phyloP scores from a whole-genome alignment of 2,329 filamentous ascomycete genomes.

The Cytospora chrysosperma region DNA sequence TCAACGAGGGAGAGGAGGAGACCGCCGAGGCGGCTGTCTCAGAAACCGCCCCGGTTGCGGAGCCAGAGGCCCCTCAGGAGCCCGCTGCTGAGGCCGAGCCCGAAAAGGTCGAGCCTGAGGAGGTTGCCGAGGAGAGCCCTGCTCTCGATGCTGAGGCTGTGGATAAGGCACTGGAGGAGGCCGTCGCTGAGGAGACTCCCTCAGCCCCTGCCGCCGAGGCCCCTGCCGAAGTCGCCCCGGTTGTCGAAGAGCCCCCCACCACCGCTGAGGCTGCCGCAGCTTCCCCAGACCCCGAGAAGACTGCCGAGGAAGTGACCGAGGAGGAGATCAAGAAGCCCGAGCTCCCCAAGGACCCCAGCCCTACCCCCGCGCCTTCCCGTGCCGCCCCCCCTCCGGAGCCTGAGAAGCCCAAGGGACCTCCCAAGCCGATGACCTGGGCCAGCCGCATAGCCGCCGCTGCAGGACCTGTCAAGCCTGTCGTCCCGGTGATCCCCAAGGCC shows the following conservation, averaged over 20 bases:
- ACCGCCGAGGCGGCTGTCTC: conserved; percentile 43
- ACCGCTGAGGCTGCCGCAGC: conserved; percentile 37
- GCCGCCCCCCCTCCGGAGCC: conserved; percentile 48
- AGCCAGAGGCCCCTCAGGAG: conserved; percentile 32
- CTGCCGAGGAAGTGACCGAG: conserved; percentile 51
- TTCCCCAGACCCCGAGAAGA: conserved; percentile 48
- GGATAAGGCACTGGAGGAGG: conserved; percentile 75
- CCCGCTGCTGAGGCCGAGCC: conserved; percentile 29
- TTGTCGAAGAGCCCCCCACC: conserved; percentile 32
- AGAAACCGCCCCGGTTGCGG: conserved; percentile 27
- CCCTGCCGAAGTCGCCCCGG: conserved; percentile 29
- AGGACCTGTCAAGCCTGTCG: conserved; percentile 34
- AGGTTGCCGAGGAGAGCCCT: conserved; percentile 32
- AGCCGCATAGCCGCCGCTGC: conserved; percentile 63
- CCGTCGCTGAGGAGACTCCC: conserved; percentile 38
- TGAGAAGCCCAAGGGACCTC: conserved; percentile 46
- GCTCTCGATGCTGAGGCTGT: conserved; percentile 53
- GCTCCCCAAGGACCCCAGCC: conserved; percentile 63
- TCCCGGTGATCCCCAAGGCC: conserved; percentile 56
- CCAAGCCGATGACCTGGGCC: conserved; percentile 74
- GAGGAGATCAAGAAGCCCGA: conserved; percentile 59
- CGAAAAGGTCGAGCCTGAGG: conserved; percentile 37
- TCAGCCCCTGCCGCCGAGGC: conserved; percentile 43
- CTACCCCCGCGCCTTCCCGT: conserved; percentile 54
- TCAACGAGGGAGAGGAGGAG: conserved; percentile 77